phyloP scores from a whole-genome alignment of 768 basidiomycete genomes.

The Russula sp. region DNA sequence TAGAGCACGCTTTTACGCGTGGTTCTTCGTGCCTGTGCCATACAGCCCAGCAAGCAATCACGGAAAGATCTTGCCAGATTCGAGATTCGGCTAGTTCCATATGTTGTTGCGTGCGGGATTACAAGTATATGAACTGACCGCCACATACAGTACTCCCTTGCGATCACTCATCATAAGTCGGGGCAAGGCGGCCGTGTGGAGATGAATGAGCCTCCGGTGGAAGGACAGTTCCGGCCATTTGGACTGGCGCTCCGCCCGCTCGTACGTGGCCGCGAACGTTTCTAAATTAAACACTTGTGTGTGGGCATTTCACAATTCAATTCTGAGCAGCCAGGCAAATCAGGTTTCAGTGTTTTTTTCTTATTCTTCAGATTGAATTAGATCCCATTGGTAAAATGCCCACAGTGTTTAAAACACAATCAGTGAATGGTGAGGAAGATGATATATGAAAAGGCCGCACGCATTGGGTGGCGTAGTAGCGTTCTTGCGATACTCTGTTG shows the following conservation, averaged over 20 bases:
- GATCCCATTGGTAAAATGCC: too few species aligned
- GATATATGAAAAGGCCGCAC: too few species aligned
- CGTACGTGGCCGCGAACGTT: not conserved
- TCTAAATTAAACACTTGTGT: too few species aligned
- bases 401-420: too few species aligned
- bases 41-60: not conserved
- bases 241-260: not conserved
- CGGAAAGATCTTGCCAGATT: not conserved
- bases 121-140: not conserved
- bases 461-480: too few species aligned
- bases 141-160: not conserved
- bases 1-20: not conserved
- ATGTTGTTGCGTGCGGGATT: not conserved
- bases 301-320: too few species aligned
- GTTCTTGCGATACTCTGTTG: too few species aligned
- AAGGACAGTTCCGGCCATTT: not conserved
- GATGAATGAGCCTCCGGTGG: not conserved
- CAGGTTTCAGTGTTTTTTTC: too few species aligned
- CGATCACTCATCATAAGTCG: not conserved
- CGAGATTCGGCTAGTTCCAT: not conserved
- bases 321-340: too few species aligned
- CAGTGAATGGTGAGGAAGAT: too few species aligned
- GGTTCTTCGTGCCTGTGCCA: constrained; percentile 1
- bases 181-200: not conserved
- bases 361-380: too few species aligned